Conservation (phyloP, 352 stramenopile species). For the Pythium insidiosum region DNA sequence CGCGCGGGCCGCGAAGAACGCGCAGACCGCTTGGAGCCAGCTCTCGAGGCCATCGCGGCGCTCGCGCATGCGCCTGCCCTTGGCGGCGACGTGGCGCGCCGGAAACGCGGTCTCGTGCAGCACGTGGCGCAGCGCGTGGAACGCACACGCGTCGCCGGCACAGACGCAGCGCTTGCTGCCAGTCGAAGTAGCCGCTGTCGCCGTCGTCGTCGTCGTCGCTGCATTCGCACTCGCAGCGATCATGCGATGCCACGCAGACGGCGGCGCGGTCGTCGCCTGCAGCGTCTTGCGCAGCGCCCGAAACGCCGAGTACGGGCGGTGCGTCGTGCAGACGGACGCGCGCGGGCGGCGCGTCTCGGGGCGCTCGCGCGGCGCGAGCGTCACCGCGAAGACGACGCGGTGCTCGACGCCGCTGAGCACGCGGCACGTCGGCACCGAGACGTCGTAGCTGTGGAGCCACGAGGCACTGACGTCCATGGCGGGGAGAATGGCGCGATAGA, state of each 20-base stretch:
- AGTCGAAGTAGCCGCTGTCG: no score
- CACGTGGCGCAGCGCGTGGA: slow-evolving; percentile 45
- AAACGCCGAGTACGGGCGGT: slow-evolving; percentile 48
- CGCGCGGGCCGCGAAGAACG: slow-evolving; percentile 30
- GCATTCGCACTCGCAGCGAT: no score
- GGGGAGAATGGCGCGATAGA: neutral
- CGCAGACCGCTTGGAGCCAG: slow-evolving; percentile 34
- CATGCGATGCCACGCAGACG: neutral
- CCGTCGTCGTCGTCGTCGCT: no score
- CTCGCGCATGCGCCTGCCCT: neutral
- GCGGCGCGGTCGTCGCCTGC: neutral
- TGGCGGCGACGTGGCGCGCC: slow-evolving; percentile 4
- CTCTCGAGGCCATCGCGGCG: slow-evolving; percentile 23
- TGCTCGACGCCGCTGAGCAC: neutral
- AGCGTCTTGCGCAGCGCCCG: slow-evolving; percentile 39
- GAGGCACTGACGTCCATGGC: slow-evolving; percentile 4
- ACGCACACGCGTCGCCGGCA: slow-evolving; percentile 15
- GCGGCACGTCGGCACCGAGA: slow-evolving; percentile 7
- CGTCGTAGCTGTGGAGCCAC: slow-evolving; percentile 11
- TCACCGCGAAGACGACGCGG: slow-evolving; percentile 9
- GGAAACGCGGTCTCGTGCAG: slow-evolving; percentile 11
- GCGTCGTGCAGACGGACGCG: no score
- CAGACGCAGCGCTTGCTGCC: neutral
- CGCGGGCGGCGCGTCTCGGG: no score
- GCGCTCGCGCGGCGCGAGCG: slow-evolving; percentile 2